Base-by-base conservation (phyloP, 345 rosid species). In the Moringa oleifera region DNA sequence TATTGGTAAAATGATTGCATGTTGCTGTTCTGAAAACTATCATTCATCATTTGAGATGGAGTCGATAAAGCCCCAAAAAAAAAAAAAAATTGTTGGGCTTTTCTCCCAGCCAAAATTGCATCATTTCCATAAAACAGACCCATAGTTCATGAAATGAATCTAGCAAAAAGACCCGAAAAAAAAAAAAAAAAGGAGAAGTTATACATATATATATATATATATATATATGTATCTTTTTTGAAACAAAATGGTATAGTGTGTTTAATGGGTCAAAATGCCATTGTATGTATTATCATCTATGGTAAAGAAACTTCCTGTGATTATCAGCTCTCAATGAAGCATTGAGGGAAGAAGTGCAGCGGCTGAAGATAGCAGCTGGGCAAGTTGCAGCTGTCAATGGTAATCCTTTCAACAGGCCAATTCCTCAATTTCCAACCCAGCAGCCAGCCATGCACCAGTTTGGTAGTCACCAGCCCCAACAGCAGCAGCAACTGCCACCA, bases 271-370 rank as follows among this genome's bases (percentile, higher is more conserved):
- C n/a, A n/a, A 28, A 28, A 8, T 28, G 33, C 33, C 33, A 28
- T n/a, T n/a, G n/a, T n/a, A n/a, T n/a, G n/a, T n/a, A n/a, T n/a
- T n/a, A n/a, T n/a, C n/a, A n/a, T n/a, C n/a, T n/a, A n/a, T n/a
- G n/a, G n/a, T n/a, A n/a, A n/a, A n/a, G n/a, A n/a, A n/a, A n/a
- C n/a, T n/a, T 41, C 23, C 22, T 53, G 46, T 18, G 61, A 25
- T 41, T 18, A 73, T 78, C 84, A 93, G 98, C 98, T 59, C 77
- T 93, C 56, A 84, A 89, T 52, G 97, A 93, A 67, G 77, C 84
- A 8, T 66, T 89, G 70, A 81, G 82, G 66, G 97, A 84, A 28
- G 98, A 93, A 80, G 95, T 90, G 64, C 88, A 86, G 69, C 83
- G 98, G 74, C 96, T 93, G 53, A 93, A 85, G 75, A 82, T 84